A percentile compares a stretch with the other conserved stretches of the same genome.
phyloP scores from a whole-genome alignment of 139 green algal genomes.

The Chlorella sp. region DNA sequence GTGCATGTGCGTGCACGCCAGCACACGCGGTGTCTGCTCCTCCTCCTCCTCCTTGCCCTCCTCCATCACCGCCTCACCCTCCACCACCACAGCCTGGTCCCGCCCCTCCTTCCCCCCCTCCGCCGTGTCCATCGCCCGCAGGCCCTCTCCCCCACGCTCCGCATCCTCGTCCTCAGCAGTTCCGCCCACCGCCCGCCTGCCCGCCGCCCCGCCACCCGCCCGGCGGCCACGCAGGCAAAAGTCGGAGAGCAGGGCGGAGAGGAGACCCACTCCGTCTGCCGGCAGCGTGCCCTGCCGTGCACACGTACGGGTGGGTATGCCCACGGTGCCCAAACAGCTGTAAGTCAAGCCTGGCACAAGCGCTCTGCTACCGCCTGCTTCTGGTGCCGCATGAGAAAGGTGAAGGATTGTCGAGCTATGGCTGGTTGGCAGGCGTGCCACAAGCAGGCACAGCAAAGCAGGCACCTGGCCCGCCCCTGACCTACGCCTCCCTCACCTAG shows the following conservation, averaged over 20 bases:
- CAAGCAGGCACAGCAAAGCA: background rate
- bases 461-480: background rate
- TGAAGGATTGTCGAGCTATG: no score
- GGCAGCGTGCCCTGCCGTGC: conserved; percentile 73
- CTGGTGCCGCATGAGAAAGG: no score
- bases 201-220: no score
- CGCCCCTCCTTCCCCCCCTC: no score
- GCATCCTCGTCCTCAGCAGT: no score
- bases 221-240: background rate
- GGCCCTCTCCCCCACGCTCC: no score
- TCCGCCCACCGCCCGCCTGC: no score
- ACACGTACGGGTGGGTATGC: background rate
- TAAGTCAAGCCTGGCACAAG: background rate
- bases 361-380: no score
- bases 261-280: conserved; percentile 73
- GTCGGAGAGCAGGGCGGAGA: conserved; percentile 32
- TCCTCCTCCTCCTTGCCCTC: no score
- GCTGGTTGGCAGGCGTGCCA: background rate
- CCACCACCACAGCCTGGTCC: no score
- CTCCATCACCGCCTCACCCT: no score
- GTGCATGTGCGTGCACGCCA: conserved; percentile 78
- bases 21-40: conserved; percentile 35
- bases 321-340: background rate
- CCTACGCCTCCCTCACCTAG: background rate
- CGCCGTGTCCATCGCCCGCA: no score